Evolutionary conservation across 169 alveolate genomes (phyloP).

Genomic region (Blepharisma undulans): DNA sequence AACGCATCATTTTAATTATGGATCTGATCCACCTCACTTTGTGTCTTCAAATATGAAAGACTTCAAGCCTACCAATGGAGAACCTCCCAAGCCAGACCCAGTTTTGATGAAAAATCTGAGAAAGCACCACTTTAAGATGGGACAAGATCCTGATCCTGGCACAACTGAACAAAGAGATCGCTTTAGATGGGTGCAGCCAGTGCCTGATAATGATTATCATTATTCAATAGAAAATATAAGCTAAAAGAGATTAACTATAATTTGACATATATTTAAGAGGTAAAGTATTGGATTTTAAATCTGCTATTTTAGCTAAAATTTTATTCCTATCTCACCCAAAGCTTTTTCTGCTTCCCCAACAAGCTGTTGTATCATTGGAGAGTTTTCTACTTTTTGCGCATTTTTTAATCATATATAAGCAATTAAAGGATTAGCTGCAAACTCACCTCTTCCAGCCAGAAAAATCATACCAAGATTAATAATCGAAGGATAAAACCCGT

Average conservation of each 20-base stretch:
- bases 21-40: neutral
- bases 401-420: constrained; percentile 19
- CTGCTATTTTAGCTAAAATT: neutral
- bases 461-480: constrained; percentile 25
- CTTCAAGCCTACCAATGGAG: neutral
- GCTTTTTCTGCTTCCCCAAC: neutral
- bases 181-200: constrained; percentile 36
- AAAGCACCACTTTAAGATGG: constrained; percentile 11
- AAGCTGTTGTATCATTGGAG: neutral
- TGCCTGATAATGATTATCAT: constrained; percentile 16
- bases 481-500: constrained; percentile 33
- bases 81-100: neutral
- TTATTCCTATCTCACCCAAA: neutral
- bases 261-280: neutral
- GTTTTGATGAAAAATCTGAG: neutral
- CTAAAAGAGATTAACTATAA: neutral
- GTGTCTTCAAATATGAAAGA: neutral
- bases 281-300: too few species aligned
- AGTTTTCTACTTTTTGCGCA: constrained; percentile 14
- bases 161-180: constrained; percentile 17
- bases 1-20: constrained; percentile 20
- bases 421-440: constrained; percentile 11
- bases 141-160: constrained; percentile 5
- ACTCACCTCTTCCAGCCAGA: neutral
- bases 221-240: neutral